Conservation (phyloP, 768 basidiomycete species). For the Tricholoma matsutake region DNA sequence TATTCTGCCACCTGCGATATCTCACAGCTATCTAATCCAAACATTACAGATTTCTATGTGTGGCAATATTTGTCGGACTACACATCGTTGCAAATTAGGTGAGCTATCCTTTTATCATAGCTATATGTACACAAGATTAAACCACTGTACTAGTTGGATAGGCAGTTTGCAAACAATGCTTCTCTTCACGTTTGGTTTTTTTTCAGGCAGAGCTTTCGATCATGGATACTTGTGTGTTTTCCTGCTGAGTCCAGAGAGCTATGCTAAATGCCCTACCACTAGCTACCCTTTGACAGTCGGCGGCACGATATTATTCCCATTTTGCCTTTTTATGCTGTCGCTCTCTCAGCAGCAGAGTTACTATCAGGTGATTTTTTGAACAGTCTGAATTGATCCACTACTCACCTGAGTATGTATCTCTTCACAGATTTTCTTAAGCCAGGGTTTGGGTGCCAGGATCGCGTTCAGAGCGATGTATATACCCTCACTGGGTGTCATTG, state of each 20-base stretch:
- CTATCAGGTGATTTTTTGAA: background rate
- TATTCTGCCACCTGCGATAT: background rate
- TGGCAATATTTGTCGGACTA: slow-evolving; percentile 21
- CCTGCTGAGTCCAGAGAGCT: background rate
- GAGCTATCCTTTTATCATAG: background rate
- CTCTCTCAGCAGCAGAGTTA: background rate
- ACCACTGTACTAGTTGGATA: slow-evolving; percentile 34
- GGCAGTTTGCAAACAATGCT: slow-evolving; percentile 53
- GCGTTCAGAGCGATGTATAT: slow-evolving; percentile 42
- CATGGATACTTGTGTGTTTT: slow-evolving; percentile 44
- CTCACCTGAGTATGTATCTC: background rate
- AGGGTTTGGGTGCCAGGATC: slow-evolving; percentile 46
- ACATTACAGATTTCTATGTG: slow-evolving; percentile 14
- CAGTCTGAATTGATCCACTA: background rate
- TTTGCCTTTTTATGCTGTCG: slow-evolving; percentile 10
- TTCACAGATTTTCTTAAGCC: slow-evolving; percentile 38
- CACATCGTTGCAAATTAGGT: slow-evolving; percentile 18
- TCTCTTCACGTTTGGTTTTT: slow-evolving; percentile 42
- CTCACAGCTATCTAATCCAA: background rate
- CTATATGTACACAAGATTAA: background rate
- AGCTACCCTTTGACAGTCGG: slow-evolving; percentile 23
- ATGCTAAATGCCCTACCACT: background rate
- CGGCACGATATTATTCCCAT: slow-evolving; percentile 19
- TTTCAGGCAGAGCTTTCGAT: slow-evolving; percentile 48
- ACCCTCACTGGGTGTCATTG: slow-evolving; percentile 41